Evolutionary conservation across 1,284 basidiomycete species (phyloP).

Genomic region (Retiboletus flavoniger): DNA sequence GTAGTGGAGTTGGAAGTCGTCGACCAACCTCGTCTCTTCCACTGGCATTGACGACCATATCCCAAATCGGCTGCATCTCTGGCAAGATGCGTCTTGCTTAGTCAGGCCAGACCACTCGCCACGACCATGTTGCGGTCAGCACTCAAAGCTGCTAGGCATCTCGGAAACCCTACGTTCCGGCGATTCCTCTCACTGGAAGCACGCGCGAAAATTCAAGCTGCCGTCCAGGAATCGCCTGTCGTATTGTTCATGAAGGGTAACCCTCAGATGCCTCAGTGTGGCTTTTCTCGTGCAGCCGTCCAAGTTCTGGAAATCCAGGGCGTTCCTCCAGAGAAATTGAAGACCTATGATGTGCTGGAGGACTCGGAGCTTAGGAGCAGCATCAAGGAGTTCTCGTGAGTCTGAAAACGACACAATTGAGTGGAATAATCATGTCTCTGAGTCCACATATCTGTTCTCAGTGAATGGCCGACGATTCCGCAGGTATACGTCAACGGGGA

Average conservation of each 20-base stretch:
- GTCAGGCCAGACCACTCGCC: too few species aligned
- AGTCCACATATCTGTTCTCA: conserved; percentile 32
- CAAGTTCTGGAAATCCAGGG: conserved; percentile 91
- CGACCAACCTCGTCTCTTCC: too few species aligned
- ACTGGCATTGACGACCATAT: too few species aligned
- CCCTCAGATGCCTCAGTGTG: conserved; percentile 84
- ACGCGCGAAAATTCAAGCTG: conserved; percentile 42
- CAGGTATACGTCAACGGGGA: conserved; percentile 95
- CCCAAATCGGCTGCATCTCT: too few species aligned
- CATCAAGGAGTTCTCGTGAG: conserved; percentile 96
- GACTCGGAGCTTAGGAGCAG: conserved; percentile 80
- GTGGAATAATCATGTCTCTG: neutral
- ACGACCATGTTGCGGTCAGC: neutral
- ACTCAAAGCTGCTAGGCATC: neutral
- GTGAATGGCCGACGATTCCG: conserved; percentile 97
- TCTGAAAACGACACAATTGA: conserved; percentile 11
- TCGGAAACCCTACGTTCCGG: conserved; percentile 19
- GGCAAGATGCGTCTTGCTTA: too few species aligned
- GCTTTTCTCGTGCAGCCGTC: conserved; percentile 91
- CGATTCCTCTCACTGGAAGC: conserved; percentile 48
- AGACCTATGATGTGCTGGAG: conserved; percentile 88
- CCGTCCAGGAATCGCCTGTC: conserved; percentile 56
- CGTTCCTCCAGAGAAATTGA: conserved; percentile 76
- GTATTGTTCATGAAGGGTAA: conserved; percentile 91
- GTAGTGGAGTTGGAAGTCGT: too few species aligned